These are phyloP conservation scores for Tuber indicum DNA, from an alignment of 495 filamentous ascomycete species.

Conservation along the genomic window DNA sequence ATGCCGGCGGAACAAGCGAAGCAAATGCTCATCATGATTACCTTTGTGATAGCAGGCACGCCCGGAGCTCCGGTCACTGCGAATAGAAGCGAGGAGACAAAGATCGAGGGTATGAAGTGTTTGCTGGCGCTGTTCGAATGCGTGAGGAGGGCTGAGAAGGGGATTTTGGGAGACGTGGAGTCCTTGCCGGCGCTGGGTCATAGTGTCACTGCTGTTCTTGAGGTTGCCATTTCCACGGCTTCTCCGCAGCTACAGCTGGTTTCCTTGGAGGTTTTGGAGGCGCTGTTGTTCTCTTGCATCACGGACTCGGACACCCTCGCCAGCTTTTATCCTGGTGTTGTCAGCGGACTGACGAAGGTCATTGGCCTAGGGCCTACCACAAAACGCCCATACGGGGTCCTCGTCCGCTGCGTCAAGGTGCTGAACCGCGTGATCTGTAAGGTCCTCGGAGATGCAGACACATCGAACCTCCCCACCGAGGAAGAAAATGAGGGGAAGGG, in stretches of 20 bases:
- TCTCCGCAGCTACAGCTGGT: conserved; percentile 60
- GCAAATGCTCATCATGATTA: conserved; percentile 78
- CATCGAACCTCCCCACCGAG: conserved; percentile 44
- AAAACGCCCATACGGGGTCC: conserved; percentile 58
- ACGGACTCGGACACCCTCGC: conserved; percentile 63
- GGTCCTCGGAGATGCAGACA: conserved; percentile 59
- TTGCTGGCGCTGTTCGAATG: conserved; percentile 50
- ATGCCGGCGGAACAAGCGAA: conserved; percentile 64
- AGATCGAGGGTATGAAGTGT: conserved; percentile 56
- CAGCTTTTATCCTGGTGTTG: conserved; percentile 79
- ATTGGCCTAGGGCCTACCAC: conserved; percentile 60
- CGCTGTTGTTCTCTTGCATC: conserved; percentile 54
- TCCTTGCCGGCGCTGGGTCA: conserved; percentile 80
- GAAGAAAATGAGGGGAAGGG: conserved; percentile 15
- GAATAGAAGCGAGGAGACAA: conserved; percentile 60
- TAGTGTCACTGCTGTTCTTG: conserved; percentile 70
- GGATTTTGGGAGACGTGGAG: conserved; percentile 47
- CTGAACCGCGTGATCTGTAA: conserved; percentile 56
- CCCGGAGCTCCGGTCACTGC: conserved; percentile 49
- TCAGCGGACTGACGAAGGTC: conserved; percentile 71
- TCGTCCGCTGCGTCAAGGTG: conserved; percentile 56
- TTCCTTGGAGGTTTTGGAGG: conserved; percentile 59
- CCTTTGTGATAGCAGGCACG: conserved; percentile 68
- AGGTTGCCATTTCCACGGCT: conserved; percentile 55
- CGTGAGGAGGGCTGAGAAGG: conserved; percentile 38